phyloP scores from a whole-genome alignment of 495 filamentous ascomycete species.

The Penicillium cinerascens region DNA sequence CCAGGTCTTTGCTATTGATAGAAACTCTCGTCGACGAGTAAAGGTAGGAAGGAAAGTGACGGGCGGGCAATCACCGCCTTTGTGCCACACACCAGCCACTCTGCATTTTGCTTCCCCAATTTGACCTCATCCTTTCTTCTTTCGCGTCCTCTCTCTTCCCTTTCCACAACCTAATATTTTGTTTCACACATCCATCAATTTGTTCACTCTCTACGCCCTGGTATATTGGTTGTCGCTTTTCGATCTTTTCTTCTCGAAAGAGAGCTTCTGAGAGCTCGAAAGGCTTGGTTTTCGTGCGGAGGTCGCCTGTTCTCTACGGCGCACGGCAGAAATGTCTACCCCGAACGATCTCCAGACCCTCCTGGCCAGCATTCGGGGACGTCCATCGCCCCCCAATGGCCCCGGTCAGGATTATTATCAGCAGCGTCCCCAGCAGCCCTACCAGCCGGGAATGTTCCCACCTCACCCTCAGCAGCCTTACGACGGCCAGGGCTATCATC shows the following conservation, averaged over 20 bases:
- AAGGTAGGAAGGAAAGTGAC: background rate
- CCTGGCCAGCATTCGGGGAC: slow-evolving; percentile 44
- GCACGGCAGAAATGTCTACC: slow-evolving; percentile 51
- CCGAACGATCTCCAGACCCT: slow-evolving; percentile 49
- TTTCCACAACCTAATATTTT: slow-evolving; percentile 12
- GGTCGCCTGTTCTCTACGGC: slow-evolving; percentile 30
- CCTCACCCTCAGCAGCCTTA: slow-evolving; percentile 36
- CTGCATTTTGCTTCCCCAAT: slow-evolving; percentile 21
- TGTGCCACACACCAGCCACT: slow-evolving; percentile 17
- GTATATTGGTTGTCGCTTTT: slow-evolving; percentile 2
- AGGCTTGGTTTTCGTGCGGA: slow-evolving; percentile 31
- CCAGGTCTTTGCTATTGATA: background rate
- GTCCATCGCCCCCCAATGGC: slow-evolving; percentile 36
- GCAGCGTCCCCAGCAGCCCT: slow-evolving; percentile 25
- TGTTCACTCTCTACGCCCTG: background rate
- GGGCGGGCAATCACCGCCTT: background rate
- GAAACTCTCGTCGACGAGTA: background rate
- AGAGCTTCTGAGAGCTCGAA: slow-evolving; percentile 29
- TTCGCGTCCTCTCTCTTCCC: slow-evolving; percentile 16
- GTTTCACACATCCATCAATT: slow-evolving; percentile 3
- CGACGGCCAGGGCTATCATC: slow-evolving; percentile 38
- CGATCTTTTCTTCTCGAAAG: slow-evolving; percentile 36
- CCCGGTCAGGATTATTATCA: slow-evolving; percentile 34
- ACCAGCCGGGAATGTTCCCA: slow-evolving; percentile 33
- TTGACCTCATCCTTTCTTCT: slow-evolving; percentile 4